A percentile compares a stretch with the other conserved stretches of the same genome.
Conservation (phyloP, 2,329 filamentous ascomycete genomes). For the Diaporthe vexans region DNA sequence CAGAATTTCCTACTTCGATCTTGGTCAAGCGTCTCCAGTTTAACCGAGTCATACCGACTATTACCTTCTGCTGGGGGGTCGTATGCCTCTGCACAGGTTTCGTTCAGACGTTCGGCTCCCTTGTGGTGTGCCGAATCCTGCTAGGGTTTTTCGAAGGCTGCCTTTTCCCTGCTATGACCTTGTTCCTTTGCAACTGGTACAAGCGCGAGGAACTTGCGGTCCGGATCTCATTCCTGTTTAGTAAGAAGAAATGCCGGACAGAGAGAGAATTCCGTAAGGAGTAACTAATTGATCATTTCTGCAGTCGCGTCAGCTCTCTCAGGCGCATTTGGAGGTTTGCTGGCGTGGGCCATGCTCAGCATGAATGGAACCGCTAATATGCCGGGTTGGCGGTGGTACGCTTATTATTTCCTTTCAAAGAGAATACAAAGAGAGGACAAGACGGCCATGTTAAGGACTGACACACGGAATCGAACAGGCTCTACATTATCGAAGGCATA, state of each 20-base stretch:
- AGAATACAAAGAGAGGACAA: neutral
- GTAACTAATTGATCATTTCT: neutral
- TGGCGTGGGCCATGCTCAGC: conserved; percentile 21
- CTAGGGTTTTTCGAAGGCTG: conserved; percentile 50
- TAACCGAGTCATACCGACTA: conserved; percentile 45
- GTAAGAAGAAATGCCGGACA: conserved; percentile 9
- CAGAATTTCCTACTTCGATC: conserved; percentile 46
- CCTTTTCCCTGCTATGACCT: conserved; percentile 49
- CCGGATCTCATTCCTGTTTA: conserved; percentile 48
- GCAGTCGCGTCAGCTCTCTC: conserved; percentile 21
- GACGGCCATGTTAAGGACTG: neutral
- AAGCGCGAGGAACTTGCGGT: conserved; percentile 50
- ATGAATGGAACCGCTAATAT: neutral
- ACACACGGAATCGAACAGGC: neutral
- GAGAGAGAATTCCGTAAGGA: rapidly evolving
- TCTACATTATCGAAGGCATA: conserved; percentile 21
- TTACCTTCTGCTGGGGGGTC: conserved; percentile 47
- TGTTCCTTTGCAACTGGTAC: conserved; percentile 50
- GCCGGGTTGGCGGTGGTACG: conserved; percentile 10
- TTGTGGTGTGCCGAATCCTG: conserved; percentile 47
- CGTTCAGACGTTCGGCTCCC: conserved; percentile 46
- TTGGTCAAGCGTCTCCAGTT: conserved; percentile 48
- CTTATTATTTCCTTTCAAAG: neutral
- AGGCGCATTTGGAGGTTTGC: conserved; percentile 1
- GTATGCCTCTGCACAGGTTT: conserved; percentile 48